Evolutionary conservation across 352 stramenopile species (phyloP), one percentile per base, ranked within the genome.

Genomic region (Phytopythium litorale): DNA sequence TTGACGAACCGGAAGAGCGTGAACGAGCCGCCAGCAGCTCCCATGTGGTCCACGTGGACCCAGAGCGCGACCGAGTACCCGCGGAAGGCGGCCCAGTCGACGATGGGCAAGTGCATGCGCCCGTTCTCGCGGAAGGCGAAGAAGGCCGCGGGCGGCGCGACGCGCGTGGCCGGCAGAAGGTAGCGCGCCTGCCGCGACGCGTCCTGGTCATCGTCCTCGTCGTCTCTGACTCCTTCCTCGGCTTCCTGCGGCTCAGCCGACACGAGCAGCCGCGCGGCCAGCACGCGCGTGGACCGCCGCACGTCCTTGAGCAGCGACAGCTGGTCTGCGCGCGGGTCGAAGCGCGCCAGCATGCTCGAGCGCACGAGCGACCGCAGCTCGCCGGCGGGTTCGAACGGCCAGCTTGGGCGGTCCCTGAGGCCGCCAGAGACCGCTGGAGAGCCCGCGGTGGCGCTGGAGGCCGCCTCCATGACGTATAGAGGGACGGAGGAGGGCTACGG

Each of bases 41-140:
- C 48, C 6, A 46, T 18, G n/a, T 68, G 55, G 33, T 76, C 73
- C 16, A 89, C 64, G 46, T 84, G 78, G 42, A 93, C 68, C 87
- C 87, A 95, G 25, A 95, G 42, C 38, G 81, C 79, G 28, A 95
- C 71, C 5, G 87, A 86, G 66, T 92, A 95, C 0, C 84, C 84
- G 28, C 87, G 81, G 62, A 95, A 95, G 19, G 76, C 72, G 19
- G 70, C 75, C 87, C 87, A 95, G 63, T 92, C 81, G 35, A 95
- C 71, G 25, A 89, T 78, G 6, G 87, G 87, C 32, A 95, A 63
- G 50, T 88, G 72, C 74, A 95, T 85, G n/a, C 71, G 67, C 16
- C 82, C 78, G 28, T 81, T 87, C 18, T 78, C 77, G 5, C 57
- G 75, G 42, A 94, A 87, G 35, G 62, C 70, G 45, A 91, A 92